Conservation (phyloP, 2,329 filamentous ascomycete genomes). For the Penicillium palitans region DNA sequence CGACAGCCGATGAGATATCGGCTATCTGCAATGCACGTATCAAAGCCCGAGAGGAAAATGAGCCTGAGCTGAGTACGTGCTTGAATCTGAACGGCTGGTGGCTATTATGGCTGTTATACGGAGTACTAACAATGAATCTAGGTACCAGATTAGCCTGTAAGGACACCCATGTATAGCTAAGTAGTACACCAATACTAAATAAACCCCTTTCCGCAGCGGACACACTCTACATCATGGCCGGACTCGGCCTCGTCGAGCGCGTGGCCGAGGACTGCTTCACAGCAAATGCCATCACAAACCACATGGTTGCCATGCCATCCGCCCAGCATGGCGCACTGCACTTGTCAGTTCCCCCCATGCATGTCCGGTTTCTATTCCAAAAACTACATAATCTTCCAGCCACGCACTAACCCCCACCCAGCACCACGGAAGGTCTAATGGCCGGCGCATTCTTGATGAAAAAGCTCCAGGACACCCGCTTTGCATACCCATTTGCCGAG, state of each 20-base stretch:
- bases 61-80: conserved; percentile 28
- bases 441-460: conserved; percentile 39
- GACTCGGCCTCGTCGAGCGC: conserved; percentile 37
- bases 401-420: background rate
- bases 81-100: background rate
- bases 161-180: background rate
- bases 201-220: conserved; percentile 31
- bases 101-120: background rate
- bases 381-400: background rate
- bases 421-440: conserved; percentile 39
- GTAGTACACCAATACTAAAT: conserved; percentile 6
- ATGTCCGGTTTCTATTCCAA: background rate
- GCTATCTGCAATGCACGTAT: conserved; percentile 22
- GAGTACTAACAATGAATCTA: background rate
- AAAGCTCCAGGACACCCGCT: conserved; percentile 36
- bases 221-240: conserved; percentile 39
- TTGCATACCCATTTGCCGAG: conserved; percentile 39
- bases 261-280: conserved; percentile 33
- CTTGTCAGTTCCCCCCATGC: conserved; percentile 30
- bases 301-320: conserved; percentile 38
- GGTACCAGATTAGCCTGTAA: conserved; percentile 19
- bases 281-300: conserved; percentile 37
- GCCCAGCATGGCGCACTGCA: conserved; percentile 41
- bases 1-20: conserved; percentile 31
- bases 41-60: conserved; percentile 9